Base-by-base conservation (phyloP, 257 asterid species). In the Jacaranda copaia region DNA sequence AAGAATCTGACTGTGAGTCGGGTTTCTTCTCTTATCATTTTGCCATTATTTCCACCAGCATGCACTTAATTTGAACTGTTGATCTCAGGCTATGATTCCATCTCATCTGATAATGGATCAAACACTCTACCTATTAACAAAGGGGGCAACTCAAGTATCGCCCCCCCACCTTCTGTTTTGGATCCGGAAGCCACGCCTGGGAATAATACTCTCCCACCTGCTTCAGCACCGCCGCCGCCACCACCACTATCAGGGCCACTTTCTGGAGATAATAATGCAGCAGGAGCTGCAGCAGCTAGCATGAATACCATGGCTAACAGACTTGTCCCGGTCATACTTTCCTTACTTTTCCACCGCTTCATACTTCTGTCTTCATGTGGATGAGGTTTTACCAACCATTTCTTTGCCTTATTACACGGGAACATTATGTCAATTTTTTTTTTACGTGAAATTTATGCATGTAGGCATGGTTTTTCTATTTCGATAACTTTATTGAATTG, bases 1-100 rank as follows among this genome's bases (percentile, higher is more conserved):
- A 82, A 78, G 89, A 83, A 25, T 85, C 98, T 0, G 65, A 84
- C 79, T 96, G 99, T 96, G 79, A 90, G 99, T 86, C 71, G 32
- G 39, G 35, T 72, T 6, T 55, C 7, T 36, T 48, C 40, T 36
- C 10, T 35, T 40, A 66, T 12, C 40, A 9, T 59, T 60, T 18
- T 60, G 61, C 19, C 32, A 10, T 15, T 68, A 19, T 55, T 8
- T 57, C 45, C 43, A 36, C 53, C 40, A 55, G 3, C 15, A 59
- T 25, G 58, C 58, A 25, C 56, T 64, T 16, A 67, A 25, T 32
- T 40, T 49, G 65, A 39, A 55, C 39, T 62, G 8, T 56, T 71
- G 40, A 10, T 78, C 52, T 40, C 88, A 92, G 97, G 98, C 82
- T 81, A 87, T 64, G 96, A 81, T 77, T 76, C 81, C 11, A 63